phyloP scores from a whole-genome alignment of 306 rosid genomes.

The Malus sieversii region DNA sequence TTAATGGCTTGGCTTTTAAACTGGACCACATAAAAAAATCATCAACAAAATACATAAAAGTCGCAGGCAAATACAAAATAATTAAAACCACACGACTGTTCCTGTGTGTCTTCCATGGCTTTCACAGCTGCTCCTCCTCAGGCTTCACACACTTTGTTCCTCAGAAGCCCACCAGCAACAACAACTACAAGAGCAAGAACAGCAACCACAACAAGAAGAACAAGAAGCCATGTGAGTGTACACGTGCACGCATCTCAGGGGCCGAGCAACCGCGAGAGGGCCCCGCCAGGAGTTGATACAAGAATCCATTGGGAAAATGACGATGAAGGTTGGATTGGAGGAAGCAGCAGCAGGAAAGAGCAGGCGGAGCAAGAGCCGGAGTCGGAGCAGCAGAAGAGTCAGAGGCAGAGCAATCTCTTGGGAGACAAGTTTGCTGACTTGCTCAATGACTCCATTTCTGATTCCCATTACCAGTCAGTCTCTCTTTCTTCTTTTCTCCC shows the following conservation, averaged over 20 bases:
- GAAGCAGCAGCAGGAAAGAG: constrained; percentile 2
- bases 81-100: neutral
- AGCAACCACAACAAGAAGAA: neutral
- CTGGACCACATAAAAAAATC: neutral
- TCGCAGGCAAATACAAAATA: neutral
- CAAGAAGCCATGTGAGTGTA: neutral
- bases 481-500: neutral
- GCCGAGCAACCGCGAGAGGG: constrained; percentile 18
- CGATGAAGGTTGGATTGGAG: constrained; percentile 92
- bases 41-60: no score
- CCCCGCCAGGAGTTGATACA: constrained; percentile 57
- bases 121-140: neutral
- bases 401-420: constrained; percentile 23
- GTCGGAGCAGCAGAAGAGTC: no score
- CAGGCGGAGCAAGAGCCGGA: constrained; percentile 3
- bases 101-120: neutral
- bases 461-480: constrained; percentile 83
- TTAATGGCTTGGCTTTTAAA: neutral
- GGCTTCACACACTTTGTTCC: constrained; percentile 1
- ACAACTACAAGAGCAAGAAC: neutral
- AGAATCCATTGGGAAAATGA: constrained; percentile 81
- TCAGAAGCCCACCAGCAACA: neutral
- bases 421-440: constrained; percentile 55
- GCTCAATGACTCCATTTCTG: constrained; percentile 39
- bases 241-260: constrained; percentile 34